phyloP scores from a whole-genome alignment of 192 early-diverging fungal species.

The Coemansia interrupta region DNA sequence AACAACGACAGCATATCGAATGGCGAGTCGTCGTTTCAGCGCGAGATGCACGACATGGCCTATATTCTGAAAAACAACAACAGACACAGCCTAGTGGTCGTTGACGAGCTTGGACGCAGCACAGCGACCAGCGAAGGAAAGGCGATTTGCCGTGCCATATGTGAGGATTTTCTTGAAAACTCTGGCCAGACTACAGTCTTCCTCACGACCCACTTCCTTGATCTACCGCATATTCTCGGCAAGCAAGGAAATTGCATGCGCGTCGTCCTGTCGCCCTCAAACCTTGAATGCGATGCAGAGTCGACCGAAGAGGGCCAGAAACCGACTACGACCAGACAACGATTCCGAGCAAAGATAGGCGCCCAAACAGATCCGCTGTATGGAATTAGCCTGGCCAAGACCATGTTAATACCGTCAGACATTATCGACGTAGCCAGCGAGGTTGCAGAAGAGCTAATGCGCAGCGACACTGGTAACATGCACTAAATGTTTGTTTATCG shows the following conservation, averaged over 20 bases:
- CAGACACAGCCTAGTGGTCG: conserved; percentile 67
- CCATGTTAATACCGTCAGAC: conserved; percentile 27
- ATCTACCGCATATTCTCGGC: conserved; percentile 56
- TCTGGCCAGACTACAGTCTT: conserved; percentile 55
- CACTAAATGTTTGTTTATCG: background rate
- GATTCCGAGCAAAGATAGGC: conserved; percentile 26
- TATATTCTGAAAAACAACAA: conserved; percentile 75
- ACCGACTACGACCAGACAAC: background rate
- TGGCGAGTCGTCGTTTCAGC: conserved; percentile 74
- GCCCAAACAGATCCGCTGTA: conserved; percentile 27
- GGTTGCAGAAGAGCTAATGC: conserved; percentile 47
- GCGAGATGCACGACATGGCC: conserved; percentile 83
- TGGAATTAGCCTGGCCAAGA: conserved; percentile 38
- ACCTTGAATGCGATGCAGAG: background rate
- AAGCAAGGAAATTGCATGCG: conserved; percentile 52
- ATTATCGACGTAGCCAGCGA: conserved; percentile 27
- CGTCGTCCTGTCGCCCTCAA: conserved; percentile 24
- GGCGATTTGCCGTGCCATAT: conserved; percentile 68
- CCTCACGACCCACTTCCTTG: conserved; percentile 78
- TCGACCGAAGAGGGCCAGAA: background rate
- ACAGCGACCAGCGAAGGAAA: conserved; percentile 58
- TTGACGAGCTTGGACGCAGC: conserved; percentile 87
- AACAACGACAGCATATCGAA: conserved; percentile 61
- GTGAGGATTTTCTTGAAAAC: conserved; percentile 60
- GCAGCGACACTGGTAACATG: background rate